Evolutionary conservation across 202 grass and related monocot genomes (phyloP).

Genomic region (Zizania palustris): DNA sequence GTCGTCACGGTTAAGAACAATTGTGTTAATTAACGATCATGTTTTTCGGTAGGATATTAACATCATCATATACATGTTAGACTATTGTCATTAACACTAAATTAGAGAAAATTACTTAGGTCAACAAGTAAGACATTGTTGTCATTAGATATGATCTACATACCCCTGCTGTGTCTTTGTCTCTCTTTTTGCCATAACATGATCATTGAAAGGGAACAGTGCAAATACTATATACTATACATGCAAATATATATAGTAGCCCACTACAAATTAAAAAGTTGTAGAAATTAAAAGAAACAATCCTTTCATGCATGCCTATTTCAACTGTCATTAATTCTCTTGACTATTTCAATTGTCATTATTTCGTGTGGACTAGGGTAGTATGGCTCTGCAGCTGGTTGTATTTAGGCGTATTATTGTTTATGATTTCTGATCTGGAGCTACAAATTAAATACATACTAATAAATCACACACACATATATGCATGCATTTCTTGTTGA

Average conservation of each 20-base stretch:
- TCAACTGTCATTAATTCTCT: background rate
- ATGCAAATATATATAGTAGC: too few relatives aligned
- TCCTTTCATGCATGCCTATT: too few relatives aligned
- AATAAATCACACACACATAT: background rate
- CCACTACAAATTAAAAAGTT: background rate
- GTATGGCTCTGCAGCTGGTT: background rate
- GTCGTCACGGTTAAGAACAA: too few relatives aligned
- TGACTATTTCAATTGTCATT: background rate
- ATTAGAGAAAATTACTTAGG: too few relatives aligned
- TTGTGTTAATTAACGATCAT: too few relatives aligned
- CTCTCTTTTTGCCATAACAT: background rate
- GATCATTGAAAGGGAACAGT: background rate
- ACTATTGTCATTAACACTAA: too few relatives aligned
- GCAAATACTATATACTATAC: background rate
- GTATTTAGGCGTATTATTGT: background rate
- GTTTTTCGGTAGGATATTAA: too few relatives aligned
- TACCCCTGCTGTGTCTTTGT: background rate
- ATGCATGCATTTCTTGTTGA: slow-evolving; percentile 17
- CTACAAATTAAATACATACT: slow-evolving; percentile 13
- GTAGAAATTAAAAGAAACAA: background rate
- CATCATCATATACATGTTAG: too few relatives aligned
- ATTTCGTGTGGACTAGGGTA: background rate
- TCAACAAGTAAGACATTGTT: too few relatives aligned
- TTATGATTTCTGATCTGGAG: background rate
- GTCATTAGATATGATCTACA: too few relatives aligned